A percentile compares a stretch with the other conserved stretches of the same genome.
Conservation (phyloP, 1,284 basidiomycete genomes). For the Austroboletus novae-zelandiae region DNA sequence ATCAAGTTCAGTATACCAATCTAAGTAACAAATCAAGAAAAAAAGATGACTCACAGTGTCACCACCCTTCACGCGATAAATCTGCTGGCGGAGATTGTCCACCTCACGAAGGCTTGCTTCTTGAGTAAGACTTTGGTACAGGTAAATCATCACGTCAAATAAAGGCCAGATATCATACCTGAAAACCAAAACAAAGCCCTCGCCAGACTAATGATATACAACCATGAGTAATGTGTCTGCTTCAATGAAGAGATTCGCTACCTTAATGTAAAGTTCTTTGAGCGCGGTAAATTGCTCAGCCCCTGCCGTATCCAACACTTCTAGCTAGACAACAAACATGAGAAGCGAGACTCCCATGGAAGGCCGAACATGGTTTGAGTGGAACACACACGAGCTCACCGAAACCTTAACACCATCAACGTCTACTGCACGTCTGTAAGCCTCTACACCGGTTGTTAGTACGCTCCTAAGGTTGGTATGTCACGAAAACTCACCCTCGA, state of each 20-base stretch:
- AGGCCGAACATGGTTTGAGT: constrained; percentile 9
- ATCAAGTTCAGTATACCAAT: constrained; percentile 8
- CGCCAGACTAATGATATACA: constrained; percentile 49
- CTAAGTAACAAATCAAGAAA: not conserved
- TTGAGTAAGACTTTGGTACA: constrained; percentile 60
- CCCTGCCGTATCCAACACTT: constrained; percentile 88
- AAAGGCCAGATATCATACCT: constrained; percentile 43
- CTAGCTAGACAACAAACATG: constrained; percentile 49
- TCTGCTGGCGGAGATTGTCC: constrained; percentile 76
- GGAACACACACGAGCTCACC: constrained; percentile 40
- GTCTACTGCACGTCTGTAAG: constrained; percentile 55
- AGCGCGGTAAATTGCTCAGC: constrained; percentile 82
- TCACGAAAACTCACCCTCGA: constrained; percentile 57
- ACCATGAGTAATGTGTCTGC: not conserved
- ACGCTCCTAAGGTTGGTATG: not conserved
- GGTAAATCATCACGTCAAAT: constrained; percentile 10
- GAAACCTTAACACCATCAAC: constrained; percentile 61
- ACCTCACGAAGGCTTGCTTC: constrained; percentile 76
- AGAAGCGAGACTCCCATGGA: constrained; percentile 11
- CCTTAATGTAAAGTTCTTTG: constrained; percentile 79
- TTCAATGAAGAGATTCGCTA: constrained; percentile 23
- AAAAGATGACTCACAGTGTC: constrained; percentile 45
- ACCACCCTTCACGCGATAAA: constrained; percentile 74
- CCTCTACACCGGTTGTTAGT: constrained; percentile 13
- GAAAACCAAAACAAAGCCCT: constrained; percentile 82